phyloP scores from a whole-genome alignment of 331 rosid species.

The Quercus tomentella region DNA sequence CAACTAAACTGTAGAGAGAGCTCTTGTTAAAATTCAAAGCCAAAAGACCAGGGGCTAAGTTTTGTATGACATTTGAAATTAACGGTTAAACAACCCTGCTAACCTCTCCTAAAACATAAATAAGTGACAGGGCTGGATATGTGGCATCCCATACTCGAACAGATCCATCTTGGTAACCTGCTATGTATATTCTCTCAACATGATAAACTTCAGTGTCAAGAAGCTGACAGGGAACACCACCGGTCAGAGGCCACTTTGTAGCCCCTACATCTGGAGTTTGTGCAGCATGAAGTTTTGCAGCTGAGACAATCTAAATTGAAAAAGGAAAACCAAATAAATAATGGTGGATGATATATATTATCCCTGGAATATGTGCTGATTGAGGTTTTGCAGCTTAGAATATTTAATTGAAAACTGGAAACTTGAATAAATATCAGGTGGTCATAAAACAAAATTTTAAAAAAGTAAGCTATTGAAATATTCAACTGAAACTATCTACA shows the following conservation, averaged over 20 bases:
- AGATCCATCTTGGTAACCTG: conserved; percentile 92
- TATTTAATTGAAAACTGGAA: background rate
- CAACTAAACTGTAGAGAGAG: conserved; percentile 1
- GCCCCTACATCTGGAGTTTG: conserved; percentile 28
- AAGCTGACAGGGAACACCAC: conserved; percentile 67
- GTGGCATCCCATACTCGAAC: conserved; percentile 86
- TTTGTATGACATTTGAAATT: background rate
- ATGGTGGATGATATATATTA: background rate
- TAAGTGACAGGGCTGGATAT: conserved; percentile 49
- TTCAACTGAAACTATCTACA: background rate
- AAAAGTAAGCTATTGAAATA: background rate
- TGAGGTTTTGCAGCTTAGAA: background rate
- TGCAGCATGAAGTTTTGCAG: conserved; percentile 37
- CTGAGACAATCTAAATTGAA: conserved; percentile 41
- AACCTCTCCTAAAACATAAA: conserved; percentile 64
- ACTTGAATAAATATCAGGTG: background rate
- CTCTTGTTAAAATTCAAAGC: background rate
- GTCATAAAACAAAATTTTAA: background rate
- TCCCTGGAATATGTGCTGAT: background rate
- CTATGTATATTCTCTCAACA: conserved; percentile 56
- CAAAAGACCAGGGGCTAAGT: background rate
- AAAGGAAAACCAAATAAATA: conserved; percentile 21
- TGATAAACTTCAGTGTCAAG: conserved; percentile 36
- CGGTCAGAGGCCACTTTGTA: conserved; percentile 75
- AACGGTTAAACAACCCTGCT: conserved; percentile 3